A percentile compares a stretch with the other conserved stretches of the same genome.
phyloP scores from a whole-genome alignment of 306 rosid species.

The Prunus dulcis region DNA sequence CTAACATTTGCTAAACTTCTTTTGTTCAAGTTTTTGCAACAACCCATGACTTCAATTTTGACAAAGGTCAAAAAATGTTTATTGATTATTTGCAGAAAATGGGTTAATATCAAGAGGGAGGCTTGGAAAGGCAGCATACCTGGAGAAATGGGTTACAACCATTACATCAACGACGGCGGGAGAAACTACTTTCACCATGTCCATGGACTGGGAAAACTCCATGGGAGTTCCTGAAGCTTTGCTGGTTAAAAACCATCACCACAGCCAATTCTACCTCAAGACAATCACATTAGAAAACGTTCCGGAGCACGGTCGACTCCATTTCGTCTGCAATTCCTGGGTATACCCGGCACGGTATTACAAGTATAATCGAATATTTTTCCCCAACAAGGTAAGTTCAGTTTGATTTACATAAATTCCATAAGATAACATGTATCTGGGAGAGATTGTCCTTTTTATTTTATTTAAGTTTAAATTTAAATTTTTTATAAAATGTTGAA shows the following conservation, averaged over 20 bases:
- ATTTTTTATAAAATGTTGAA: background rate
- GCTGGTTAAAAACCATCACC: conserved; percentile 59
- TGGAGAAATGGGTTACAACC: conserved; percentile 72
- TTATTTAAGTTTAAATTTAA: no score
- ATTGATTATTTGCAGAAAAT: conserved; percentile 29
- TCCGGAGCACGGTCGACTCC: conserved; percentile 53
- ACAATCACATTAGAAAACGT: conserved; percentile 58
- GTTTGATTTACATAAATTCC: background rate
- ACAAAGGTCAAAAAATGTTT: background rate
- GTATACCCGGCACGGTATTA: conserved; percentile 80
- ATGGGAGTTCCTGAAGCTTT: conserved; percentile 83
- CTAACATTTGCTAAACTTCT: background rate
- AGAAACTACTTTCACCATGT: conserved; percentile 43
- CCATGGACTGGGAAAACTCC: conserved; percentile 70
- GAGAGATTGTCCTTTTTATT: background rate
- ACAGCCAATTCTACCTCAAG: conserved; percentile 71
- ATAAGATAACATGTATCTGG: background rate
- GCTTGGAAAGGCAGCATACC: conserved; percentile 50
- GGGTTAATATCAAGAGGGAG: conserved; percentile 31
- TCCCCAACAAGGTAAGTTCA: conserved; percentile 63
- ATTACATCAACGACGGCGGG: conserved; percentile 32
- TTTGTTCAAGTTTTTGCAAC: background rate
- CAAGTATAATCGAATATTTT: conserved; percentile 62
- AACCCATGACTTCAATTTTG: background rate
- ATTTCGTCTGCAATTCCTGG: conserved; percentile 94